Evolutionary conservation across 768 basidiomycete genomes (phyloP), one percentile per base, ranked within the genome.

Genomic region (Tephrocybe sp.): DNA sequence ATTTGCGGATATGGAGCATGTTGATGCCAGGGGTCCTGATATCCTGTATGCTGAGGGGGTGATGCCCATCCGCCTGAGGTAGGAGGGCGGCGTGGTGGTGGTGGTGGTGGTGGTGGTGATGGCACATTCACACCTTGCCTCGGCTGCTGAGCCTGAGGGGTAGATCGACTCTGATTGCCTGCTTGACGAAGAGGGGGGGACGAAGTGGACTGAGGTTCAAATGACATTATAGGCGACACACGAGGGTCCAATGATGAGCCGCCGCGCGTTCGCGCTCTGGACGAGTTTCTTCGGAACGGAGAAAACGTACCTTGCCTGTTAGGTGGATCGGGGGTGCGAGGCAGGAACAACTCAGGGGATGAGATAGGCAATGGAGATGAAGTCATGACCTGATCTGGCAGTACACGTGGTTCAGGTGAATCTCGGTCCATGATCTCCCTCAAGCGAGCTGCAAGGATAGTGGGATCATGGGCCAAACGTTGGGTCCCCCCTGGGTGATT

Each of bases 151-250:
- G 7, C 18, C 12, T 34, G 41, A 11, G 43, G 26, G 30, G 32
- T 26, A 15, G 41, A 44, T 4, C 25, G 41, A 21, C 34, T 38
- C 15, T 30, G 28, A 12, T n/a, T n/a, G 23, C 34, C 25, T 36
- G 24, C 8, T 36, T 15, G 34, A n/a, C 4, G 7, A n/a, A 7
- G 39, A 28, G 44, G 44, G 12, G 51, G 51, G 18, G 51, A 47
- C 15, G 51, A 53, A 8, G 51, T 53, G 4, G 51, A 53, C 17
- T 46, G 45, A 36, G 51, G 51, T 24, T 41, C 24, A 15, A 53
- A 53, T 21, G 12, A 21, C 32, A 47, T 47, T 18, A 23, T 20
- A 15, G 17, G 21, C 41, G 4, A 14, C 7, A 36, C 11, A 12
- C 15, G 11, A 36, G 21, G 33, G 34, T 46, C 40, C 12, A 20